Conservation (phyloP, 2,329 filamentous ascomycete genomes). For the Phialemoniopsis sp. region DNA sequence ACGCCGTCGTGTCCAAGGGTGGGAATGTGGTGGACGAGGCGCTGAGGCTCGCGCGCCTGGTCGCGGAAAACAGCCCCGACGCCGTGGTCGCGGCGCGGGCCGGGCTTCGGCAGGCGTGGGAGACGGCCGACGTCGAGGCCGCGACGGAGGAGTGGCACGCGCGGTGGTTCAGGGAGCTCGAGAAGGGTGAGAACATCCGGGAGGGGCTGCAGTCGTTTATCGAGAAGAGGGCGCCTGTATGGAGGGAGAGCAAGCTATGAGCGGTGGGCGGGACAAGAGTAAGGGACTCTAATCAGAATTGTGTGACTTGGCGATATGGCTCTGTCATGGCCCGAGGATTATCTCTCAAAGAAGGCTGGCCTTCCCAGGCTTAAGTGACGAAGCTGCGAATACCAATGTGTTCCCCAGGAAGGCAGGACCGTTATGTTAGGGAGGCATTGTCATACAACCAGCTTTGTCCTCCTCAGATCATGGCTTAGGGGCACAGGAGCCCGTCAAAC, state of each 20-base stretch:
- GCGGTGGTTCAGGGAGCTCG: slow-evolving; percentile 15
- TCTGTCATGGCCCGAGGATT: too few relatives aligned
- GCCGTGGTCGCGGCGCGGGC: slow-evolving; percentile 67
- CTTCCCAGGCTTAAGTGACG: too few relatives aligned
- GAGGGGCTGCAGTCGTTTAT: slow-evolving; percentile 20
- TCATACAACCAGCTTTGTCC: too few relatives aligned
- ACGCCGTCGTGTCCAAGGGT: slow-evolving; percentile 49
- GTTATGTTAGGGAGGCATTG: too few relatives aligned
- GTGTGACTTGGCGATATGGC: too few relatives aligned
- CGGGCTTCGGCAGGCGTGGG: slow-evolving; percentile 70
- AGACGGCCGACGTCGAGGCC: slow-evolving; percentile 31
- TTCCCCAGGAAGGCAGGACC: too few relatives aligned
- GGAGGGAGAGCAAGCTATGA: slow-evolving; percentile 18
- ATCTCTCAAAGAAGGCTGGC: too few relatives aligned
- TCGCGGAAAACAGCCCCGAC: slow-evolving; percentile 69
- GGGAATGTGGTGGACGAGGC: slow-evolving; percentile 54
- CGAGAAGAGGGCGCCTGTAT: slow-evolving; percentile 17
- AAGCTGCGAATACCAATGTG: too few relatives aligned
- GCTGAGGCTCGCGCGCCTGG: slow-evolving; percentile 53
- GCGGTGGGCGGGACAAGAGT: too few relatives aligned
- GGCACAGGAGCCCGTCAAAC: too few relatives aligned
- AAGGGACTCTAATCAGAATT: too few relatives aligned
- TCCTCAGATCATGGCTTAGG: too few relatives aligned
- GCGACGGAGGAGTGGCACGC: slow-evolving; percentile 13
- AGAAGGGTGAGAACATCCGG: slow-evolving; percentile 16